Conservation (phyloP, 306 rosid species). For the Ochetophila trinervis region DNA sequence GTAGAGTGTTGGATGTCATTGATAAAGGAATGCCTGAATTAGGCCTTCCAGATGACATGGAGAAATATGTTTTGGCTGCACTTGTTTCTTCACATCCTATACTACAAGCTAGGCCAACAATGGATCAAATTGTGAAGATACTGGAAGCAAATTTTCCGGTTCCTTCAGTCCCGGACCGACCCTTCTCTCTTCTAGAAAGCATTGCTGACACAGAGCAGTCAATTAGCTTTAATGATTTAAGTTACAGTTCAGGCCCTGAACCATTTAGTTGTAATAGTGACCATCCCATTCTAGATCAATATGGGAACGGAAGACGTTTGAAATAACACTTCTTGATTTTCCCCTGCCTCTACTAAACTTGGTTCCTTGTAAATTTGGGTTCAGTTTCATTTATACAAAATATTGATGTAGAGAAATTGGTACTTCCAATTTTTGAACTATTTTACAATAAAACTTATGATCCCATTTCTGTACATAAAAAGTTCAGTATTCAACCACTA, state of each 20-base stretch:
- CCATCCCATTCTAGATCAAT: conserved; percentile 1
- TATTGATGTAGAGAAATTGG: too few species aligned
- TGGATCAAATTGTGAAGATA: conserved; percentile 7
- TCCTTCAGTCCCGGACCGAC: neutral
- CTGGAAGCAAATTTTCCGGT: neutral
- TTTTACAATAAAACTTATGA: too few species aligned
- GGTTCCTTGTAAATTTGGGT: too few species aligned
- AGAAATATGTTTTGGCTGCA: conserved; percentile 9
- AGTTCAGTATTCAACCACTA: too few species aligned
- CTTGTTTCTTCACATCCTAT: conserved; percentile 10
- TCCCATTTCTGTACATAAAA: too few species aligned
- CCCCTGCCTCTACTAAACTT: too few species aligned
- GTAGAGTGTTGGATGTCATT: conserved; percentile 8
- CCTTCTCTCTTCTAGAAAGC: neutral
- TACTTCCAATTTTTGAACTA: too few species aligned
- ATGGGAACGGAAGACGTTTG: neutral
- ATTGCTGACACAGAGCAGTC: neutral
- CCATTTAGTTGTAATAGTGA: neutral
- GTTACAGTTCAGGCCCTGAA: neutral
- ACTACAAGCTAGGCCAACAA: neutral
- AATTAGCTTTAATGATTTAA: neutral
- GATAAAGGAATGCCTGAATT: neutral
- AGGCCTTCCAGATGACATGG: neutral
- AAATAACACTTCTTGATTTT: neutral
- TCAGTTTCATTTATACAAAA: too few species aligned